phyloP scores from a whole-genome alignment of 345 rosid species.

The Erysimum cheiranthoides region DNA sequence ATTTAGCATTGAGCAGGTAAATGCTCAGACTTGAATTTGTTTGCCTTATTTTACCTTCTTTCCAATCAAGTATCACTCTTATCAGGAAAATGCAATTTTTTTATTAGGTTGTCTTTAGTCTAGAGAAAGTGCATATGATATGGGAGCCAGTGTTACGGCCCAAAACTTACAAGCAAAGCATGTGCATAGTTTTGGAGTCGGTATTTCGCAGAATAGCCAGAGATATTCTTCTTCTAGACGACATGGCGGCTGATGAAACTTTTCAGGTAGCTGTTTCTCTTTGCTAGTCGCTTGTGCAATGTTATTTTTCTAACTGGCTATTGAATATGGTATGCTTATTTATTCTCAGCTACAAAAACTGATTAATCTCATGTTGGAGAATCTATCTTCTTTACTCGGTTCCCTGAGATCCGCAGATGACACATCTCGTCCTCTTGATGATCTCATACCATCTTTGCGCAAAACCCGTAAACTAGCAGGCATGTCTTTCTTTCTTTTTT shows the following conservation, averaged over 20 bases:
- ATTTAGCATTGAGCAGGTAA: slow-evolving; percentile 89
- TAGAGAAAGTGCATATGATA: slow-evolving; percentile 90
- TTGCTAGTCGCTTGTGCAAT: slow-evolving; percentile 6
- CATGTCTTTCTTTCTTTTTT: slow-evolving; percentile 38
- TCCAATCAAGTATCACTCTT: slow-evolving; percentile 21
- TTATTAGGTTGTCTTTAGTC: slow-evolving; percentile 79
- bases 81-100: slow-evolving; percentile 27
- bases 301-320: slow-evolving; percentile 6
- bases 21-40: slow-evolving; percentile 27
- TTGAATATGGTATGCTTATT: slow-evolving; percentile 31
- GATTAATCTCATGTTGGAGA: slow-evolving; percentile 78
- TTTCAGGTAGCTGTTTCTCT: slow-evolving; percentile 60
- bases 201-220: slow-evolving; percentile 73
- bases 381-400: slow-evolving; percentile 63
- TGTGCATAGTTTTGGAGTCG: slow-evolving; percentile 79
- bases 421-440: slow-evolving; percentile 51
- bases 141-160: slow-evolving; percentile 91
- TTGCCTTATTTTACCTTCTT: slow-evolving; percentile 4
- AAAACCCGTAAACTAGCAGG: slow-evolving; percentile 93
- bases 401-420: slow-evolving; percentile 58
- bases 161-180: slow-evolving; percentile 79
- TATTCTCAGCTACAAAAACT: slow-evolving; percentile 80
- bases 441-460: slow-evolving; percentile 71
- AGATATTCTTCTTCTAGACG: slow-evolving; percentile 88
- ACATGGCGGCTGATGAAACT: slow-evolving; percentile 98